Conservation (phyloP, 2,329 filamentous ascomycete species). For the Ascochyta fabae region DNA sequence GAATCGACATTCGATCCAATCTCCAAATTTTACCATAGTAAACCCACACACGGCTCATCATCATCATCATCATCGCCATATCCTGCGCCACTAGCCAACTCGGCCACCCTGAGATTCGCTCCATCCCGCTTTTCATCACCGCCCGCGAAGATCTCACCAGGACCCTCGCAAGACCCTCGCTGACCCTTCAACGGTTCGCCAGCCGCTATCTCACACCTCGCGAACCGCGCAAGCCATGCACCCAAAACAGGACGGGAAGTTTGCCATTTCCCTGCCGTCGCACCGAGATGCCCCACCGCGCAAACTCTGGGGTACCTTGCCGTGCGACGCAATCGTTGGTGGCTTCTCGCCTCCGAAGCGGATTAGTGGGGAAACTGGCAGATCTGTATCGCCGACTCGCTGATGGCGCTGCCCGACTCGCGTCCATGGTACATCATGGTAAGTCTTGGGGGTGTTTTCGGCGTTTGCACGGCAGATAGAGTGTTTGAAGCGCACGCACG, state of each 20-base stretch:
- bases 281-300: slow-evolving; percentile 5
- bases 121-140: slow-evolving; percentile 7
- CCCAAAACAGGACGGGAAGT: not conserved
- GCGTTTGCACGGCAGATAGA: not conserved
- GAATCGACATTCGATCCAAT: not conserved
- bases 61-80: not conserved
- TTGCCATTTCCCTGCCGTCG: slow-evolving; percentile 9
- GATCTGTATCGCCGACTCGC: slow-evolving; percentile 1
- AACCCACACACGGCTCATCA: not conserved
- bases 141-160: not conserved
- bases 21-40: not conserved
- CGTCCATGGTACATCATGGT: not conserved
- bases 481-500: not conserved
- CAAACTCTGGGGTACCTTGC: slow-evolving; percentile 15
- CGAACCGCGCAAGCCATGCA: not conserved
- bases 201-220: slow-evolving; percentile 3
- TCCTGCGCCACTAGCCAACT: not conserved
- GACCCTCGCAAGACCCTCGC: slow-evolving; percentile 5
- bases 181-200: slow-evolving; percentile 8
- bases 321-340: slow-evolving; percentile 1
- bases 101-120: not conserved
- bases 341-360: not conserved
- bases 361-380: not conserved
- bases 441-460: not conserved
- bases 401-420: not conserved